Base-by-base conservation (phyloP, 495 filamentous ascomycete species). In the Lophium mytilinum region DNA sequence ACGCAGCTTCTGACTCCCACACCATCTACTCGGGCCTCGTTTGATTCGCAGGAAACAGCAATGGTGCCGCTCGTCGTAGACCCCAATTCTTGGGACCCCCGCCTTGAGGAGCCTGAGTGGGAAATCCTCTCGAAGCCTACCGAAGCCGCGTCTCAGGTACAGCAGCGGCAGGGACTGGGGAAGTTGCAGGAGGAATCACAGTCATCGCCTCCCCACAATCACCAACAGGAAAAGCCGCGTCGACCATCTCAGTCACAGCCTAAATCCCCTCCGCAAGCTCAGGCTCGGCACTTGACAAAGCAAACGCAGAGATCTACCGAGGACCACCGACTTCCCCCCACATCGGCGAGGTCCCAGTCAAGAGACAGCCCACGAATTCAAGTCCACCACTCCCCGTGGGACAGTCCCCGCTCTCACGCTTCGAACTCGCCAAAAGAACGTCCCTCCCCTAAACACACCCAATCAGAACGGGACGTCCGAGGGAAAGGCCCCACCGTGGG, bases 101-200 rank as follows among this genome's bases (percentile, higher is more conserved):
- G 50, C 9, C 53, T 62, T n/a, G 17, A 63, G 12, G 76, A 79
- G 56, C 78, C 76, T 17, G 62, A 74, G 55, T 79, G 80, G 77
- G 69, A 79, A 57, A 79, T 80, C 65, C 56, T 80, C 41, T 68
- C 72, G 3, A 65, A 65, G 37, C 57, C 57, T 30, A 18, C 19
- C 8, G 45, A 48, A 24, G 14, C 45, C 21, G 10, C 15, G 45
- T 48, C 45, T 48, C 45, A 48, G 45, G 45, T 48, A 48, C 17
- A 48, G 19, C 15, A 19, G 19, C 3, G 39, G 17, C 39, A 41
- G 39, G 39, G 12, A 41, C 39, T 14, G 11, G 39, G 12, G 17
- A 17, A 2, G 11, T 2, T 33, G 21, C 24, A 30, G 24, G 24
- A 30, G 24, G 24, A 30, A 30, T 30, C 24, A 30, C 24, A 30